Evolutionary conservation across 2,329 filamentous ascomycete species (phyloP).

Genomic region (Pseudocercospora cruenta): DNA sequence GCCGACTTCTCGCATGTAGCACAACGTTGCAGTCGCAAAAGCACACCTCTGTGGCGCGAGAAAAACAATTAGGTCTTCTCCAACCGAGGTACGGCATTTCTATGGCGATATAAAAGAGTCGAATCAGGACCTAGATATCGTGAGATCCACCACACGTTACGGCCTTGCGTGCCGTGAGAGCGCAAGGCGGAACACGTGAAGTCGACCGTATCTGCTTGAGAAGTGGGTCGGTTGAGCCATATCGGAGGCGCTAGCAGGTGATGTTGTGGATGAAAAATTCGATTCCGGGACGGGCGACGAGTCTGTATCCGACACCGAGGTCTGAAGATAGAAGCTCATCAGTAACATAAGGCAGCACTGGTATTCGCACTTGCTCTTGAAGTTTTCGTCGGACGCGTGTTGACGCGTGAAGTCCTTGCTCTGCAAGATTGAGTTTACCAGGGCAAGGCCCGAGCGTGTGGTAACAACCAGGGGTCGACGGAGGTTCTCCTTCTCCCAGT

Average conservation of each 20-base stretch:
- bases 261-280: constrained; percentile 3
- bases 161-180: not conserved
- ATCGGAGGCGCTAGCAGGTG: constrained; percentile 8
- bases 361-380: not conserved
- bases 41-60: not conserved
- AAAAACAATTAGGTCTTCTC: not conserved
- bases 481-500: too few species aligned
- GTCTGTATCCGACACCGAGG: not conserved
- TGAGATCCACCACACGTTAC: not conserved
- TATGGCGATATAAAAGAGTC: not conserved
- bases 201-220: constrained; percentile 4
- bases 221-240: constrained; percentile 5
- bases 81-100: constrained; percentile 5
- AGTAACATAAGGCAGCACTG: too few species aligned
- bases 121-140: not conserved
- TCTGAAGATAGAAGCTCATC: too few species aligned
- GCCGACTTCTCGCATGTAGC: not conserved
- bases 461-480: too few species aligned
- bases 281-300: not conserved
- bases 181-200: not conserved
- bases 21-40: not conserved
- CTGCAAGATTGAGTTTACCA: not conserved
- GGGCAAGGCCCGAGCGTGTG: too few species aligned
- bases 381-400: not conserved
- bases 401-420: not conserved